phyloP scores from a whole-genome alignment of 331 rosid genomes.

The Malus hybrid region DNA sequence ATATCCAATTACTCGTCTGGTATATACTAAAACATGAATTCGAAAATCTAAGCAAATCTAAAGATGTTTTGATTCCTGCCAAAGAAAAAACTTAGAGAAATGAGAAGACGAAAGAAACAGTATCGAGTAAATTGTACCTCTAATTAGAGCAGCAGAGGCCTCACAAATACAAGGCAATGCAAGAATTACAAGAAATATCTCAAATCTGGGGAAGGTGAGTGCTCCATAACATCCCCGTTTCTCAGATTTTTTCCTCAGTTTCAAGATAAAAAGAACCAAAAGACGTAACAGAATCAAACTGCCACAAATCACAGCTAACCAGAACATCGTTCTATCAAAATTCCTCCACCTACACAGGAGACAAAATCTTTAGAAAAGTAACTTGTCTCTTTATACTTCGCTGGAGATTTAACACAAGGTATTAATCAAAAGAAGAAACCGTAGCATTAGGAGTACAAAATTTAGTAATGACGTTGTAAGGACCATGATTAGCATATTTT shows the following conservation, averaged over 20 bases:
- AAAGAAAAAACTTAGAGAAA: background rate
- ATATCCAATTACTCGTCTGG: background rate
- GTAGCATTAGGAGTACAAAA: no score
- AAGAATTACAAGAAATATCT: conserved; percentile 67
- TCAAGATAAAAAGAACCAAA: conserved; percentile 51
- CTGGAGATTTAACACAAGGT: background rate
- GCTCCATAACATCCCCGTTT: conserved; percentile 56
- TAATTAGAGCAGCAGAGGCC: conserved; percentile 60
- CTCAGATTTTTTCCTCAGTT: conserved; percentile 48
- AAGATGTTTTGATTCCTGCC: background rate
- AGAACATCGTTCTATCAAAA: conserved; percentile 69
- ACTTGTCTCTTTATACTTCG: background rate
- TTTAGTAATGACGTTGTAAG: no score
- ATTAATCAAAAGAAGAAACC: no score
- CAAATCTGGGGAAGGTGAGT: conserved; percentile 76
- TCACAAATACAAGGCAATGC: conserved; percentile 64
- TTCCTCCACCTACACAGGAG: conserved; percentile 60
- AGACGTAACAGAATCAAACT: conserved; percentile 56
- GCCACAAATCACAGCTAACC: conserved; percentile 71
- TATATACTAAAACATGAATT: background rate
- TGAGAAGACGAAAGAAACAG: background rate
- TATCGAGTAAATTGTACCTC: conserved; percentile 36
- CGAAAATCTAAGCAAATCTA: background rate
- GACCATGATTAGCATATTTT: no score
- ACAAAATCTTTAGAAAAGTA: background rate